These are phyloP conservation scores for Fragaria iinumae DNA, from an alignment of 306 rosid genomes.

Conservation along the genomic window DNA sequence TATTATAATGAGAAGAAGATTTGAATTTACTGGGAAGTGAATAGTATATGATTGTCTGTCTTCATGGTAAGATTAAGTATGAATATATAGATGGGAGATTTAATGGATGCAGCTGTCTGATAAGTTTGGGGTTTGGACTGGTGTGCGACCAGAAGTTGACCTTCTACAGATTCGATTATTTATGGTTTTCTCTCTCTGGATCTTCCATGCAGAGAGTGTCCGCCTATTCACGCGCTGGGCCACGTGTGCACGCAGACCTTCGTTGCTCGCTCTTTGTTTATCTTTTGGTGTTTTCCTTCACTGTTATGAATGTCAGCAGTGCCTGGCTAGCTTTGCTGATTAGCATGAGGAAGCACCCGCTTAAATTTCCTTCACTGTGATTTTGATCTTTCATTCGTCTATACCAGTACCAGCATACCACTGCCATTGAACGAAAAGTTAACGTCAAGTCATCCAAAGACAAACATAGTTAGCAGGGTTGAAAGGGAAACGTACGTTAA, in stretches of 20 bases:
- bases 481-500: background rate
- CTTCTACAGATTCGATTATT: background rate
- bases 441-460: background rate
- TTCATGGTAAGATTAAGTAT: background rate
- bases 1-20: constrained; percentile 25
- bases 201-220: constrained; percentile 27
- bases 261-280: background rate
- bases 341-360: background rate
- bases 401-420: background rate
- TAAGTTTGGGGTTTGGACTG: constrained; percentile 27
- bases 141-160: constrained; percentile 46
- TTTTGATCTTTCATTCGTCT: background rate
- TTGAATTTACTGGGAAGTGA: constrained; percentile 26
- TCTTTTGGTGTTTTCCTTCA: background rate
- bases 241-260: constrained; percentile 41
- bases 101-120: constrained; percentile 10
- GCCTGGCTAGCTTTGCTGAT: background rate
- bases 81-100: constrained; percentile 10
- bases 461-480: background rate
- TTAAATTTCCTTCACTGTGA: background rate
- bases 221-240: constrained; percentile 27
- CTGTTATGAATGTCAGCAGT: background rate
- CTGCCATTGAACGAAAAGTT: background rate
- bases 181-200: background rate
- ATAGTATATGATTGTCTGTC: constrained; percentile 9